phyloP scores from a whole-genome alignment of 805 yeast species.

The Candida vartiovaarae region DNA sequence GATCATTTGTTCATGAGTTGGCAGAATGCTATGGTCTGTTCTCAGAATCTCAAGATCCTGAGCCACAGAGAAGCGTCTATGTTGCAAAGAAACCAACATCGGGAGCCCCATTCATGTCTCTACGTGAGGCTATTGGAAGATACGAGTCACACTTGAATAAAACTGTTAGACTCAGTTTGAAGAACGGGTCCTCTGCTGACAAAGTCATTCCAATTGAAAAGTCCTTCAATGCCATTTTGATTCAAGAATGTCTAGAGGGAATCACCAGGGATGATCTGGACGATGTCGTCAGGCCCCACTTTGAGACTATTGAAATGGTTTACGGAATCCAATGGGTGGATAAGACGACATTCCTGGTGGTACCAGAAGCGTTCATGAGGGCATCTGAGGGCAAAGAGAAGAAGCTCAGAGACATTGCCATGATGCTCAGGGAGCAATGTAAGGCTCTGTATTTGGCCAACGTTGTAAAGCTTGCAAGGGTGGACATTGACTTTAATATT shows the following conservation, averaged over 20 bases:
- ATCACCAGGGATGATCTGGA: constrained; percentile 30
- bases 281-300: constrained; percentile 22
- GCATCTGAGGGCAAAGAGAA: constrained; percentile 34
- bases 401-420: constrained; percentile 35
- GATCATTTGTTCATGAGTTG: constrained; percentile 64
- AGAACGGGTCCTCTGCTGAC: neutral
- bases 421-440: constrained; percentile 28
- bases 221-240: constrained; percentile 44
- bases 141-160: constrained; percentile 27
- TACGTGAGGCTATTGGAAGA: constrained; percentile 37
- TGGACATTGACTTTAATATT: constrained; percentile 26
- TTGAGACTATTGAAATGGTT: constrained; percentile 10
- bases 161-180: constrained; percentile 1
- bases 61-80: constrained; percentile 69
- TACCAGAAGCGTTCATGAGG: constrained; percentile 29
- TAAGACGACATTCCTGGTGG: constrained; percentile 36
- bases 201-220: constrained; percentile 5
- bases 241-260: constrained; percentile 48
- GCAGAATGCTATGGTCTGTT: constrained; percentile 52
- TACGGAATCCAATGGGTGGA: constrained; percentile 34
- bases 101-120: constrained; percentile 35
- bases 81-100: constrained; percentile 33
- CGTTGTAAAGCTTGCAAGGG: constrained; percentile 38
- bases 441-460: constrained; percentile 40
- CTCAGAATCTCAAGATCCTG: constrained; percentile 74